Percentiles rank a stretch among this genome's conserved stretches.
Conservation (phyloP, 2,329 filamentous ascomycete genomes). For the Fusarium sambucinum region DNA sequence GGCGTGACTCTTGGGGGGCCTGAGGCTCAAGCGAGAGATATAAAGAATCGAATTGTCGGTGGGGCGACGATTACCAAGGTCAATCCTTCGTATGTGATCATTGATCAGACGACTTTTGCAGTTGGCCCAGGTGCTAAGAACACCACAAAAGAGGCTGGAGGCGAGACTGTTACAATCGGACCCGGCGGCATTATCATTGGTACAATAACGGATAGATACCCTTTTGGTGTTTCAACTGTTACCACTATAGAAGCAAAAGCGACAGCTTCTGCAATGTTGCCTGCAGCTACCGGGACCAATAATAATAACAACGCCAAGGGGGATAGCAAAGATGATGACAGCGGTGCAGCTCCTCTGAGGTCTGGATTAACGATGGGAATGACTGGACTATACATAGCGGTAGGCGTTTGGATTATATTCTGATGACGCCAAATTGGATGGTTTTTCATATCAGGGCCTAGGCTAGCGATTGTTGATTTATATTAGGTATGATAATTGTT, state of each 20-base stretch:
- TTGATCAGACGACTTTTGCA: slow-evolving; percentile 64
- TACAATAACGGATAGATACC: slow-evolving; percentile 59
- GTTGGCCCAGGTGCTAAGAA: slow-evolving; percentile 59
- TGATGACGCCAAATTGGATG: slow-evolving; percentile 26
- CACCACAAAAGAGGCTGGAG: slow-evolving; percentile 61
- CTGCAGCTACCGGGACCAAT: slow-evolving; percentile 46
- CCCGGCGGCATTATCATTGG: slow-evolving; percentile 63
- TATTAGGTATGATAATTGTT: no score
- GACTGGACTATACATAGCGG: slow-evolving; percentile 54
- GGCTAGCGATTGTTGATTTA: not conserved
- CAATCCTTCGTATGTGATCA: slow-evolving; percentile 61
- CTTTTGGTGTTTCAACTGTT: slow-evolving; percentile 59
- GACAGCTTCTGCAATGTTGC: slow-evolving; percentile 40
- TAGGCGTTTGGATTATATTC: slow-evolving; percentile 55
- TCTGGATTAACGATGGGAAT: slow-evolving; percentile 38
- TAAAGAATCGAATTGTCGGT: slow-evolving; percentile 62
- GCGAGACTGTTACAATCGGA: slow-evolving; percentile 65
- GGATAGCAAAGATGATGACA: slow-evolving; percentile 42
- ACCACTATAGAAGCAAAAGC: slow-evolving; percentile 55
- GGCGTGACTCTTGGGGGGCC: slow-evolving; percentile 59
- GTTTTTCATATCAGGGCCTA: not conserved
- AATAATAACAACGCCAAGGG: slow-evolving; percentile 38
- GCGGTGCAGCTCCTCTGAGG: slow-evolving; percentile 16
- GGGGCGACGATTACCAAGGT: slow-evolving; percentile 66
- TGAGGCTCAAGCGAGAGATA: slow-evolving; percentile 52